Evolutionary conservation across 2,329 filamentous ascomycete genomes (phyloP).

Genomic region (Lecanosticta acicola): DNA sequence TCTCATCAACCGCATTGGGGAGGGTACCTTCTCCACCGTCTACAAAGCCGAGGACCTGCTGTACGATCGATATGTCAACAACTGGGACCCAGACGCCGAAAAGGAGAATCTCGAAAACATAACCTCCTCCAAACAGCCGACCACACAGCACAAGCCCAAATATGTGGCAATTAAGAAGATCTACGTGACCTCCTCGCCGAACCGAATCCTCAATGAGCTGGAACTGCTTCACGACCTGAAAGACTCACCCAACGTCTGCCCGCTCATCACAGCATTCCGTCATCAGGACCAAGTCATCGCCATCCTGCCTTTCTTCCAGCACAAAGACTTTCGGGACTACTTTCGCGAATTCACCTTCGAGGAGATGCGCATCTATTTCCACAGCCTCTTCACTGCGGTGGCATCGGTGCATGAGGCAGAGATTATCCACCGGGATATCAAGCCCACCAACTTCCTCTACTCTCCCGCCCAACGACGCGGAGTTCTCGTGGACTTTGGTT

Average conservation of each 20-base stretch:
- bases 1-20: conserved; percentile 92
- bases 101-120: conserved; percentile 22
- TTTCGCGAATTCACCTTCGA: conserved; percentile 81
- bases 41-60: conserved; percentile 95
- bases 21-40: conserved; percentile 97
- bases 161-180: conserved; percentile 99
- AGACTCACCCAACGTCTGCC: conserved; percentile 78
- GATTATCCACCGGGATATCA: conserved; percentile 65
- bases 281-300: conserved; percentile 91
- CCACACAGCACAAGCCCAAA: conserved; percentile 47
- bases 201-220: conserved; percentile 91
- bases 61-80: conserved; percentile 76
- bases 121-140: conserved; percentile 14
- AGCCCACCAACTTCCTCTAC: conserved; percentile 93
- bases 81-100: conserved; percentile 70
- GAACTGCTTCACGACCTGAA: conserved; percentile 85
- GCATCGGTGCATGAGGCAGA: conserved; percentile 73
- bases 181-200: conserved; percentile 92
- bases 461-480: conserved; percentile 73
- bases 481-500: conserved; percentile 97
- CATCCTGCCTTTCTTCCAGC: conserved; percentile 89
- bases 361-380: conserved; percentile 86
- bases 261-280: conserved; percentile 94
- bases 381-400: conserved; percentile 79
- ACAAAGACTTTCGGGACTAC: conserved; percentile 90